Conservation (phyloP, 805 yeast species). For the Schizosaccharomyces octosporus region DNA sequence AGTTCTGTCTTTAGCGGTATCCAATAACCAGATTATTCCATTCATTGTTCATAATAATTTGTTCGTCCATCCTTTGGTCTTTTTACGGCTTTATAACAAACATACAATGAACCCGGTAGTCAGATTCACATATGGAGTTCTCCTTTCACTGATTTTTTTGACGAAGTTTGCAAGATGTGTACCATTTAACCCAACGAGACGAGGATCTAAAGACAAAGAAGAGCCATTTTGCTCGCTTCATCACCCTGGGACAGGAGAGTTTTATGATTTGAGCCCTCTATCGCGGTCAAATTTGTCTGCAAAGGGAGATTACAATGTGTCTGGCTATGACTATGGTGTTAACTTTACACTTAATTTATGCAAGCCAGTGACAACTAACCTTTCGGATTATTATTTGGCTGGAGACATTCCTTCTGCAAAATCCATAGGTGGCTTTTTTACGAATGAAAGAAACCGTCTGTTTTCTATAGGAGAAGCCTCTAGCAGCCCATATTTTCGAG, state of each 20-base stretch:
- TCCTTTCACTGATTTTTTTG: too few species aligned
- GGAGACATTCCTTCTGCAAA: constrained; percentile 18
- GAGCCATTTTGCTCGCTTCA: constrained; percentile 11
- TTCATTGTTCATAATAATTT: too few species aligned
- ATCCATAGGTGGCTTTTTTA: constrained; percentile 14
- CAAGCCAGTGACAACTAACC: constrained; percentile 24
- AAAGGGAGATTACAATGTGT: constrained; percentile 17
- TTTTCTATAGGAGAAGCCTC: constrained; percentile 29
- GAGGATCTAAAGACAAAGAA: neutral
- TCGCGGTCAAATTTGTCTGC: constrained; percentile 12
- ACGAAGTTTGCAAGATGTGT: too few species aligned
- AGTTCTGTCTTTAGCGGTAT: too few species aligned
- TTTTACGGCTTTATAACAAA: too few species aligned
- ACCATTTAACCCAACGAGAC: neutral
- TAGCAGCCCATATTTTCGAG: constrained; percentile 40
- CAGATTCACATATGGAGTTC: too few species aligned
- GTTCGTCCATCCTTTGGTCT: too few species aligned
- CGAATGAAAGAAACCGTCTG: constrained; percentile 20
- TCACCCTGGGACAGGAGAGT: constrained; percentile 15
- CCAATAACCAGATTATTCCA: too few species aligned
- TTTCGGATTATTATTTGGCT: constrained; percentile 9
- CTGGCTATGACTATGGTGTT: constrained; percentile 41
- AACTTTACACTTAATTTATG: constrained; percentile 61
- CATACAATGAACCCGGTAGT: too few species aligned
- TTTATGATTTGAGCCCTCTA: constrained; percentile 22